phyloP scores from a whole-genome alignment of 225 moss, liverwort and hornwort genomes.

The Physcomitrellopsis africana region DNA sequence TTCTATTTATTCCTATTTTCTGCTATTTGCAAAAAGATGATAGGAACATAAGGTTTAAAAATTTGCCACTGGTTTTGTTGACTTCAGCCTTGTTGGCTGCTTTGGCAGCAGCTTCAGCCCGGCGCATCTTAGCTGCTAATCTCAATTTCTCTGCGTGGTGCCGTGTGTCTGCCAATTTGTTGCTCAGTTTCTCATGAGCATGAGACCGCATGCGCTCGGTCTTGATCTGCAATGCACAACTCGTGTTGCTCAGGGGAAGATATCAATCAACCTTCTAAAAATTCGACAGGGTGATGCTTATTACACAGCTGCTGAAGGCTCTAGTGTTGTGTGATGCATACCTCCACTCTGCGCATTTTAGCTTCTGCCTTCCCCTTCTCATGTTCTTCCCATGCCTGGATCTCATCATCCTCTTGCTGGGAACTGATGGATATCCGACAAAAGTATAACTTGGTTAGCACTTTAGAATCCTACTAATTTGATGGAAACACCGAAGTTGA shows the following conservation, averaged over 20 bases:
- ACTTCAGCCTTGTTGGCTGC: constrained; percentile 55
- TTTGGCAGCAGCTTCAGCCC: constrained; percentile 62
- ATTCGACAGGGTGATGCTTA: too few species aligned
- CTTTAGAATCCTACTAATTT: too few species aligned
- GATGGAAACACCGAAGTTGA: too few species aligned
- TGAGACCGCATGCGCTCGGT: constrained; percentile 70
- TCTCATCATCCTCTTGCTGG: constrained; percentile 74
- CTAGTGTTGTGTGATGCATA: constrained; percentile 1
- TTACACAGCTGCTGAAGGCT: not conserved
- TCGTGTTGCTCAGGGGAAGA: not conserved
- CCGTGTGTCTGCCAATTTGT: constrained; percentile 51
- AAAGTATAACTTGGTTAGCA: too few species aligned
- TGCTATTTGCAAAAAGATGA: constrained; percentile 44
- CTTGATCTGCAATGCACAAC: constrained; percentile 61
- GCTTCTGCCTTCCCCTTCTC: constrained; percentile 88
- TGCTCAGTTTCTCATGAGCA: constrained; percentile 69
- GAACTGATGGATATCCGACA: constrained; percentile 45
- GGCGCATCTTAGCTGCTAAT: constrained; percentile 57
- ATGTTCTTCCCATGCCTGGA: constrained; percentile 79
- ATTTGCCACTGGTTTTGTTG: constrained; percentile 45
- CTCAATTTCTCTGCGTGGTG: constrained; percentile 69
- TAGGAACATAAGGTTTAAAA: constrained; percentile 35
- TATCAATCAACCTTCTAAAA: too few species aligned
- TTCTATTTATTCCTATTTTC: not conserved
- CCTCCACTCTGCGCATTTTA: constrained; percentile 83